phyloP scores from a whole-genome alignment of 768 basidiomycete genomes.

The Podaxis sp. region DNA sequence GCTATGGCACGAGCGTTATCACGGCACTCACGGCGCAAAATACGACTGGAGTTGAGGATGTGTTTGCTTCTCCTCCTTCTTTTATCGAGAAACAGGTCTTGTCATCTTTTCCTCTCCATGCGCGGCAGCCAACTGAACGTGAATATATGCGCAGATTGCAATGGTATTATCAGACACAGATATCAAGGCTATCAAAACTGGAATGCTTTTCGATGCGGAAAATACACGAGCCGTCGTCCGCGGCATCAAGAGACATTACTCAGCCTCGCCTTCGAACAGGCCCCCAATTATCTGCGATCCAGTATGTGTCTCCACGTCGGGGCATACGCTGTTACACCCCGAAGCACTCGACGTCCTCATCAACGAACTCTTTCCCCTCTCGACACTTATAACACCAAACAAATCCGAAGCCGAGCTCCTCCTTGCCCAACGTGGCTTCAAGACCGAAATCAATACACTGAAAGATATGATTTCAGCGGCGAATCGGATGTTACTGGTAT shows the following conservation, averaged over 20 bases:
- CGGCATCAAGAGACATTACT: conserved; percentile 37
- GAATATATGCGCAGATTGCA: conserved; percentile 1
- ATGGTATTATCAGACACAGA: conserved; percentile 65
- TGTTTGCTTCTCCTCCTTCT: conserved; percentile 63
- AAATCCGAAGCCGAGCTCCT: conserved; percentile 76
- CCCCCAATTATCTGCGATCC: conserved; percentile 81
- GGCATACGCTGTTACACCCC: conserved; percentile 70
- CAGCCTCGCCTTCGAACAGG: not conserved
- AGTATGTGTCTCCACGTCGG: conserved; percentile 89
- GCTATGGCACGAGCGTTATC: conserved; percentile 79
- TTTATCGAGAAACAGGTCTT: conserved; percentile 76
- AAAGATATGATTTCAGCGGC: conserved; percentile 63
- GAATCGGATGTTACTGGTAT: conserved; percentile 35
- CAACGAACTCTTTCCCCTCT: conserved; percentile 65
- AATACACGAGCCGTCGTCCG: conserved; percentile 50
- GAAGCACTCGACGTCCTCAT: conserved; percentile 63
- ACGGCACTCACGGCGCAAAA: conserved; percentile 92
- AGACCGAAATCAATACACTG: conserved; percentile 39
- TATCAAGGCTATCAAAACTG: conserved; percentile 78
- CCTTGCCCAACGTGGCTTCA: conserved; percentile 35
- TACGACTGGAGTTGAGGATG: conserved; percentile 75
- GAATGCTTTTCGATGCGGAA: conserved; percentile 75
- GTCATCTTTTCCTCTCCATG: conserved; percentile 17
- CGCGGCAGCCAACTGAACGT: not conserved
- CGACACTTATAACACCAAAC: conserved; percentile 82